phyloP scores from a whole-genome alignment of 2,329 filamentous ascomycete species.

The Neurospora sp. region DNA sequence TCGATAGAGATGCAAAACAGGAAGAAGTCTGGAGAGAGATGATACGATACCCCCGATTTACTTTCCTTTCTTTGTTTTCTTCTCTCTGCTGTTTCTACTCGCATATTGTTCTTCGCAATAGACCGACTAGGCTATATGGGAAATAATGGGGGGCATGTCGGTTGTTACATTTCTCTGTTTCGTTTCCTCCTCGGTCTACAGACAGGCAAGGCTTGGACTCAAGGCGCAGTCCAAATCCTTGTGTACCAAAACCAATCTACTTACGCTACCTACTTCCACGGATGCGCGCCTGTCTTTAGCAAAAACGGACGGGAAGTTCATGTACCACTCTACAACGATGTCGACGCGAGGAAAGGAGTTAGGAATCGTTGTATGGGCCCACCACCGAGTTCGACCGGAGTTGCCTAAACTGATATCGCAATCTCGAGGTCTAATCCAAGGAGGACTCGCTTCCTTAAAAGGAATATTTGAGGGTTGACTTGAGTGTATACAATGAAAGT shows the following conservation, averaged over 20 bases:
- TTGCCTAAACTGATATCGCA: background rate
- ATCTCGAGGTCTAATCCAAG: background rate
- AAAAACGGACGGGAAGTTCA: background rate
- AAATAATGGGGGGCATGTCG: background rate
- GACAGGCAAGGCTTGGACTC: background rate
- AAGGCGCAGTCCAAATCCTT: background rate
- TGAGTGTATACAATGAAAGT: background rate
- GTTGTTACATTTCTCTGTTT: background rate
- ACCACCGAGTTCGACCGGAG: background rate
- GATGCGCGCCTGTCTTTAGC: background rate
- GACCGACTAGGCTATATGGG: background rate
- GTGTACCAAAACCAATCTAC: background rate
- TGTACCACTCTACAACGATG: background rate
- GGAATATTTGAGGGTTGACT: background rate
- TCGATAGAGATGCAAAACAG: slow-evolving; percentile 42
- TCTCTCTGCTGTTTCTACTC: background rate
- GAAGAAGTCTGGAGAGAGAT: slow-evolving; percentile 29
- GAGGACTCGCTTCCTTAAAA: background rate
- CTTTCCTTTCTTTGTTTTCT: background rate
- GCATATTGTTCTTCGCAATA: background rate
- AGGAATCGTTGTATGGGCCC: background rate
- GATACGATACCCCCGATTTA: slow-evolving; percentile 1
- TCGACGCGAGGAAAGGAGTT: background rate
- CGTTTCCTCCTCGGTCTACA: background rate
- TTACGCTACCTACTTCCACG: background rate